Percentiles rank a stretch among this genome's conserved stretches.
These are phyloP conservation scores for Serendipita indica DNA, from an alignment of 768 basidiomycete genomes.

Conservation along the genomic window DNA sequence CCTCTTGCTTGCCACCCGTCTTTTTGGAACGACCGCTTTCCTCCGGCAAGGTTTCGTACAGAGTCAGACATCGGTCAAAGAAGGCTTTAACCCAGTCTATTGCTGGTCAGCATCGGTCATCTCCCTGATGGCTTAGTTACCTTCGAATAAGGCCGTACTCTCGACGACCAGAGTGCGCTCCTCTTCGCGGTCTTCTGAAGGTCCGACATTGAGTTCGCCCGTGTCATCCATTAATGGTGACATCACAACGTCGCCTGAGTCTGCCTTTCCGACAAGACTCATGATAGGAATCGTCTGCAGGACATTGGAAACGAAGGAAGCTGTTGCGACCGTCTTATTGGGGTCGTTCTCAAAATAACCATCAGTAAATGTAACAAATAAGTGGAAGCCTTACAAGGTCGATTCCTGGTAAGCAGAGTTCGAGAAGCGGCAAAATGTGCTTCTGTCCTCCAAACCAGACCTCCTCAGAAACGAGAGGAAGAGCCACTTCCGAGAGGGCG, in stretches of 20 bases:
- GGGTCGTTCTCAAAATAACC: slow-evolving; percentile 49
- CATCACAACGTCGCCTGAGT: background rate
- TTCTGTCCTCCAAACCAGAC: slow-evolving; percentile 79
- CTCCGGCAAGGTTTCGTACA: slow-evolving; percentile 89
- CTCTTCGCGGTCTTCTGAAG: slow-evolving; percentile 31
- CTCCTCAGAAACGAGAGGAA: slow-evolving; percentile 60
- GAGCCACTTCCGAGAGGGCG: slow-evolving; percentile 61
- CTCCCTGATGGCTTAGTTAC: slow-evolving; percentile 24
- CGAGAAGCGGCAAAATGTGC: slow-evolving; percentile 73
- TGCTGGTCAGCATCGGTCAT: background rate
- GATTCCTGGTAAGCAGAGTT: slow-evolving; percentile 81
- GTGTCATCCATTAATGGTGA: background rate
- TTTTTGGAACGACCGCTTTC: slow-evolving; percentile 65
- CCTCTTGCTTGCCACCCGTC: slow-evolving; percentile 75
- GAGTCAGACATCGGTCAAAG: slow-evolving; percentile 58
- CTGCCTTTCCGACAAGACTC: background rate
- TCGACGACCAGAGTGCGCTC: slow-evolving; percentile 61
- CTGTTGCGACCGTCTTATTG: slow-evolving; percentile 41
- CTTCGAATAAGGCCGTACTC: slow-evolving; percentile 65
- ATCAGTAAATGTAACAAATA: background rate
- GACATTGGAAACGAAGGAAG: slow-evolving; percentile 7
- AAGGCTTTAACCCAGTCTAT: slow-evolving; percentile 70
- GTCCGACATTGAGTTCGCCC: slow-evolving; percentile 5
- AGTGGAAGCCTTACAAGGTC: slow-evolving; percentile 44
- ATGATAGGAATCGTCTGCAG: background rate